Percentiles rank a stretch among this genome's conserved stretches.
Evolutionary conservation across 2,329 filamentous ascomycete genomes (phyloP).

Genomic region (Alternaria sp.): DNA sequence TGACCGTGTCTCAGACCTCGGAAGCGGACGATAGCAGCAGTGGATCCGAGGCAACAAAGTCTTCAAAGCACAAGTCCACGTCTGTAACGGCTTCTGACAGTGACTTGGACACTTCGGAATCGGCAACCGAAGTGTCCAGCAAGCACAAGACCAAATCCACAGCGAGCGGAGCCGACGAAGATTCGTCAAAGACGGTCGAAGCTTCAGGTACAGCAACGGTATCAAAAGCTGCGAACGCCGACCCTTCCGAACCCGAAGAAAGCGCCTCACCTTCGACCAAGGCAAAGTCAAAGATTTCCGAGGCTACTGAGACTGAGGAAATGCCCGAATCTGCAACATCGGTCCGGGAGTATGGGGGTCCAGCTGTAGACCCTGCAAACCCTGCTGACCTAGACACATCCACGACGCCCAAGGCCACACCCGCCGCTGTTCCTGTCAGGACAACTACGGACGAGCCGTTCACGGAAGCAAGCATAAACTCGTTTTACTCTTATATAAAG

Average conservation of each 20-base stretch:
- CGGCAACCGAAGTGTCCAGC: not conserved
- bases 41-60: not conserved
- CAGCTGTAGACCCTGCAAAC: not conserved
- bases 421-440: not conserved
- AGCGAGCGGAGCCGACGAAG: not conserved
- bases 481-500: not conserved
- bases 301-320: not conserved
- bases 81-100: not conserved
- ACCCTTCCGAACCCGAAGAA: not conserved
- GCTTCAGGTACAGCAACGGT: not conserved
- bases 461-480: not conserved
- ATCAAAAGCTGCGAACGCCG: no score
- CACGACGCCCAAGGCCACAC: not conserved
- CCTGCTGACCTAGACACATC: not conserved
- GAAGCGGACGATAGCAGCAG: not conserved
- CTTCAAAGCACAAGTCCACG: not conserved
- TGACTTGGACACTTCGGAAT: not conserved
- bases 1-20: not conserved
- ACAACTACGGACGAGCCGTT: not conserved
- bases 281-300: not conserved
- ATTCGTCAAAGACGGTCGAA: not conserved
- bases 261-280: not conserved
- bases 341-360: not conserved
- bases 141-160: not conserved
- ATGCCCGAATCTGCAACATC: not conserved